Base-by-base conservation (phyloP, 148 eudicot genomes). In the Nepenthes gracilis region DNA sequence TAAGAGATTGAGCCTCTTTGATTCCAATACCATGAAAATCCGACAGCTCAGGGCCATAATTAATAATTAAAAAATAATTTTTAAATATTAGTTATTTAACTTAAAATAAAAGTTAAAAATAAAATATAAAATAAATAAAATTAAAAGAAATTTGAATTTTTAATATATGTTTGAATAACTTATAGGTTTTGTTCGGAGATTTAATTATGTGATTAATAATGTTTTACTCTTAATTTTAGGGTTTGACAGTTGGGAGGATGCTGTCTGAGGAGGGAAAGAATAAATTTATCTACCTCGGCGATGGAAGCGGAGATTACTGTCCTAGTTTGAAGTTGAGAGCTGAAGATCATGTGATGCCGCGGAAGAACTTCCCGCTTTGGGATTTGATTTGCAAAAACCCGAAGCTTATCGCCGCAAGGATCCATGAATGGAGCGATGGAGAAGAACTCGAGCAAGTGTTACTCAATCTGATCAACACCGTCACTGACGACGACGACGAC, bases 281-380 rank as follows among this genome's bases (percentile, higher is more conserved):
- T 56, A 71, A 33, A 40, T 58, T 78, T 56, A 71, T 78, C 55
- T 78, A 78, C 40, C 62, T 67, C 1, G 81, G 81, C 6, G 81
- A 77, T 53, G 81, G 81, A 51, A 64, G 32, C 59, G 78, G 75
- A 10, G 81, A 77, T 56, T 69, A 69, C 56, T 77, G 81, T 40
- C 73, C 76, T 0, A 65, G 70, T 47, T 13, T 65, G 43, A 64
- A 56, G 62, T 64, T 76, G 13, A 61, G 75, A 56, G 43, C 55
- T n/a, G 61, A 47, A 4, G 78, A 77, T 57, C 38, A 54, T 36
- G 59, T 72, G 13, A 77, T 77, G 81, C 78, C 75, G 14, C 62
- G 81, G 67, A 73, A 66, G 54, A 43, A 67, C 23, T 77, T 65
- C 59, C 78, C 76, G 0, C 45, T 71, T 35, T 78, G 75, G 76